Conservation (phyloP, 768 basidiomycete genomes). For the Rhodotorula graminis region DNA sequence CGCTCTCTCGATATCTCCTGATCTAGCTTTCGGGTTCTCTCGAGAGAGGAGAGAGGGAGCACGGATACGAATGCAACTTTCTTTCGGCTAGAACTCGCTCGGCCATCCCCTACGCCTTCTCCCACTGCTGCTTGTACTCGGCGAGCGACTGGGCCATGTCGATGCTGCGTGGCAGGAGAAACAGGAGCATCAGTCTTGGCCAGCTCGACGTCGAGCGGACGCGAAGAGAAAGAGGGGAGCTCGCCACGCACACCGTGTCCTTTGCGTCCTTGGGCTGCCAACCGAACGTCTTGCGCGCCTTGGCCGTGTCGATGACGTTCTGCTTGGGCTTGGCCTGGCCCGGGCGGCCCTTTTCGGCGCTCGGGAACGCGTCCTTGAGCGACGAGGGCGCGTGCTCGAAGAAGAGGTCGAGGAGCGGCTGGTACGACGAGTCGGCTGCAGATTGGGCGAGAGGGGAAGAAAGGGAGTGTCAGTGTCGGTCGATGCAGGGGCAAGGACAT, state of each 20-base stretch:
- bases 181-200: too few species aligned
- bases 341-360: constrained; percentile 10
- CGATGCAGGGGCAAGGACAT: too few species aligned
- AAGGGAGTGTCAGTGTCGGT: background rate
- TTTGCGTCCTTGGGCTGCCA: constrained; percentile 25
- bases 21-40: too few species aligned
- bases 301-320: constrained; percentile 27
- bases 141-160: constrained; percentile 22
- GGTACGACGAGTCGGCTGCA: constrained; percentile 30
- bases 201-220: too few species aligned
- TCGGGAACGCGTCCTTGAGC: constrained; percentile 18
- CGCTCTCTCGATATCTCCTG: too few species aligned
- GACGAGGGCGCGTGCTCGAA: constrained; percentile 1
- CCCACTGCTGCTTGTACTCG: constrained; percentile 22
- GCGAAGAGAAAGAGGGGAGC: background rate
- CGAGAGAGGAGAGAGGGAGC: too few species aligned
- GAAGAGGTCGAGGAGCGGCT: constrained; percentile 31
- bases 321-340: constrained; percentile 15
- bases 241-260: constrained; percentile 19
- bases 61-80: too few species aligned
- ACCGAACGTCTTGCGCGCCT: constrained; percentile 15
- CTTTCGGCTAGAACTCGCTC: too few species aligned
- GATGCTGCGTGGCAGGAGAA: background rate
- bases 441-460: background rate
- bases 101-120: too few species aligned